phyloP scores from a whole-genome alignment of 2,329 filamentous ascomycete species.

The Aspergillus aculeatus region DNA sequence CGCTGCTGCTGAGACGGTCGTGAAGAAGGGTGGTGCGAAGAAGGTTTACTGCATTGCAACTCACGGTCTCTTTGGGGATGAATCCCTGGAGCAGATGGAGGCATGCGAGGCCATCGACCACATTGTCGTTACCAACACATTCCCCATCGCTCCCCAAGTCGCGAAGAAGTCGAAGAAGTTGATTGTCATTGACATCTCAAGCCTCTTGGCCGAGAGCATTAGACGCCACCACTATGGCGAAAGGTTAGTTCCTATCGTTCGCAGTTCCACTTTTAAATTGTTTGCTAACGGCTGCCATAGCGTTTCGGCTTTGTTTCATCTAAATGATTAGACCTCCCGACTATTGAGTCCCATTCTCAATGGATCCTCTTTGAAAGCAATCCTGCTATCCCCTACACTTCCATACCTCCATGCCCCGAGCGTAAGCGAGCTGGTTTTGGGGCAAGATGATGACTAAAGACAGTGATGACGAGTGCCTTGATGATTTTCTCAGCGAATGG shows the following conservation, averaged over 20 bases:
- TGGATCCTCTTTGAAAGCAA: constrained; percentile 8
- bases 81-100: constrained; percentile 86
- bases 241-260: constrained; percentile 61
- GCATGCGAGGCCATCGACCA: constrained; percentile 89
- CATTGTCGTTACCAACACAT: constrained; percentile 95
- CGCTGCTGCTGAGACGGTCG: constrained; percentile 91
- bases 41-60: constrained; percentile 98
- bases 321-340: constrained; percentile 48
- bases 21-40: constrained; percentile 86
- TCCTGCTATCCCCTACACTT: neutral
- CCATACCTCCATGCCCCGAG: constrained; percentile 8
- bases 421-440: constrained; percentile 7
- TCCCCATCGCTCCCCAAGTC: constrained; percentile 79
- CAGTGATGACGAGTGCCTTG: constrained; percentile 22
- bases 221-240: constrained; percentile 96
- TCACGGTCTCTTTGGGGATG: constrained; percentile 88
- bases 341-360: neutral
- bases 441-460: constrained; percentile 25
- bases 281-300: constrained; percentile 32
- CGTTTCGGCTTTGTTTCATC: constrained; percentile 61
- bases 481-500: constrained; percentile 20
- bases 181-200: constrained; percentile 83
- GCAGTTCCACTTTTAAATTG: constrained; percentile 11
- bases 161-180: constrained; percentile 74
- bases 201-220: constrained; percentile 86